phyloP scores from a whole-genome alignment of 352 stramenopile species.

The Heterotrichella gracilis region DNA sequence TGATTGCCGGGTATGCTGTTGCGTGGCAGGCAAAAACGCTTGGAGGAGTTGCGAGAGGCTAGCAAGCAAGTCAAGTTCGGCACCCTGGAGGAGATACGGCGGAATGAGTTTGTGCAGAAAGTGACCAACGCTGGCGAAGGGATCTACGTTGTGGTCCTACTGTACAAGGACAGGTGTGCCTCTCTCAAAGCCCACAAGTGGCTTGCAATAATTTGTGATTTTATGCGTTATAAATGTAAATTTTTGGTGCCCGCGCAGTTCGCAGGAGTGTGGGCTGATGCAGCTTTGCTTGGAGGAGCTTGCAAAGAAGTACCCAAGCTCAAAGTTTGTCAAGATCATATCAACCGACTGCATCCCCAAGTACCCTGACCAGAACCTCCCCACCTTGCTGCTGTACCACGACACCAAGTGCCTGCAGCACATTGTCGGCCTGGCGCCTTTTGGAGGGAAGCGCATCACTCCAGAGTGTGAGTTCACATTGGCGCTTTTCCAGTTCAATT shows the following conservation, averaged over 20 bases:
- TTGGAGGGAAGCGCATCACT: neutral
- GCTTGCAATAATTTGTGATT: too few species aligned
- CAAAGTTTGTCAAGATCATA: constrained; percentile 10
- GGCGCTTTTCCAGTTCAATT: too few species aligned
- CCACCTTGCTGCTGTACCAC: constrained; percentile 13
- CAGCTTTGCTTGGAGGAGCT: neutral
- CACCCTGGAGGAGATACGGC: neutral
- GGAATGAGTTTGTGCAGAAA: neutral
- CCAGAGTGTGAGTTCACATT: too few species aligned
- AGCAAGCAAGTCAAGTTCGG: neutral
- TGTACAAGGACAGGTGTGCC: constrained; percentile 11
- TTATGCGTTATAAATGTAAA: too few species aligned
- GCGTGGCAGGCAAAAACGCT: too few species aligned
- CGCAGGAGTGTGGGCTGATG: too few species aligned
- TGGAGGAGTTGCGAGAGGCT: neutral
- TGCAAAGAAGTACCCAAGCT: neutral
- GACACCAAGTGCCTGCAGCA: neutral
- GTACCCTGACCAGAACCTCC: constrained; percentile 12
- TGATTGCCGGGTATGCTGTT: too few species aligned
- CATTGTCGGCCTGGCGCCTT: neutral
- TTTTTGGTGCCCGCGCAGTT: too few species aligned
- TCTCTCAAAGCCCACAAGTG: too few species aligned
- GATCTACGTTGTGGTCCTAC: neutral
- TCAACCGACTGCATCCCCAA: neutral
- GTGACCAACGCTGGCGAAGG: neutral